Conservation (phyloP, 352 stramenopile species). For the Sclerospora graminicola region DNA sequence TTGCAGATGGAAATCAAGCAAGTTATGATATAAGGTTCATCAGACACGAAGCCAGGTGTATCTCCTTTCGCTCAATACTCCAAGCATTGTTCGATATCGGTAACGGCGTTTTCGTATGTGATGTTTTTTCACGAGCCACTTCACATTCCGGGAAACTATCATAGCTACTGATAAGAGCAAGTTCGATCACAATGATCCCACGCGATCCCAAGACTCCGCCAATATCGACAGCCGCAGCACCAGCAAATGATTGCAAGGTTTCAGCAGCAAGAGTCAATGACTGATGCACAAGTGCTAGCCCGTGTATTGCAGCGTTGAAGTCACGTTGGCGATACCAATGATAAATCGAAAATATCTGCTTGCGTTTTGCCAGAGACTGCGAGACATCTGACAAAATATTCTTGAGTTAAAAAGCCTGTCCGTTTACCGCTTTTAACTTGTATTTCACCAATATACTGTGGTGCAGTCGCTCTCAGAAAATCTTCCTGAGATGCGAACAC, state of each 20-base stretch:
- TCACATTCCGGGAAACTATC: neutral
- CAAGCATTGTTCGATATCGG: constrained; percentile 42
- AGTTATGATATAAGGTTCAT: constrained; percentile 13
- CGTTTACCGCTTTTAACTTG: neutral
- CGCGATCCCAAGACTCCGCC: constrained; percentile 51
- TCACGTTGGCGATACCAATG: constrained; percentile 23
- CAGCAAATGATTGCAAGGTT: constrained; percentile 2
- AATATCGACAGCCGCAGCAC: constrained; percentile 17
- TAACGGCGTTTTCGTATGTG: constrained; percentile 29
- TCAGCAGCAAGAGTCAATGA: constrained; percentile 18
- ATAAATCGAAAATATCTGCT: constrained; percentile 25
- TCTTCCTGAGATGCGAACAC: no score
- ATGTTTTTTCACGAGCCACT: constrained; percentile 1
- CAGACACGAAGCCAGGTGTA: constrained; percentile 22
- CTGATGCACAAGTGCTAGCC: constrained; percentile 15
- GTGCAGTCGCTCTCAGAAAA: no score
- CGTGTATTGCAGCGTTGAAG: constrained; percentile 6
- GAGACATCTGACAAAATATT: constrained; percentile 16
- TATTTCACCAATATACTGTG: constrained; percentile 17
- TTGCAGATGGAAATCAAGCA: constrained; percentile 19
- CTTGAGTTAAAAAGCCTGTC: neutral
- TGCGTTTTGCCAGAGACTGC: constrained; percentile 21
- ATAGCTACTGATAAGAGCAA: constrained; percentile 32
- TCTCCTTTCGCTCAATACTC: constrained; percentile 13
- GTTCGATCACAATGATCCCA: constrained; percentile 47